Evolutionary conservation across 306 rosid genomes (phyloP).

Genomic region (Gastrolobium bilobum): DNA sequence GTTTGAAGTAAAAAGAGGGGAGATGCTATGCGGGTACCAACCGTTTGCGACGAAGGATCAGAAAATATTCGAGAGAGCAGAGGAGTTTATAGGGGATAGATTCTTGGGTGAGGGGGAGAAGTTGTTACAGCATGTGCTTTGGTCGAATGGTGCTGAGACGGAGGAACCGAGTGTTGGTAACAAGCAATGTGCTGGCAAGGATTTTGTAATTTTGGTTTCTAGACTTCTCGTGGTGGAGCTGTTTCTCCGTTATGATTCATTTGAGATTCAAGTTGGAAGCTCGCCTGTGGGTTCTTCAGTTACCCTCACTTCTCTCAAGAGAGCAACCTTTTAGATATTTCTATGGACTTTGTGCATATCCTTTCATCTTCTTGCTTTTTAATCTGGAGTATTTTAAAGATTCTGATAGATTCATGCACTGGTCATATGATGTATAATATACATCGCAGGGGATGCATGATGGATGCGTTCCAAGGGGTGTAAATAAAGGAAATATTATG

Average conservation of each 20-base stretch:
- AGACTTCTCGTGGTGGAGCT: conserved; percentile 79
- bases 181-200: conserved; percentile 94
- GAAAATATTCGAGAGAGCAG: conserved; percentile 67
- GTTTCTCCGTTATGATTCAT: conserved; percentile 81
- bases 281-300: conserved; percentile 70
- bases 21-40: conserved; percentile 83
- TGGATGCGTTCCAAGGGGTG: too few relatives aligned
- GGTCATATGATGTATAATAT: too few relatives aligned
- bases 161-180: conserved; percentile 63
- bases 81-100: conserved; percentile 78
- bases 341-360: background rate
- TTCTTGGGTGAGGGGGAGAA: conserved; percentile 88
- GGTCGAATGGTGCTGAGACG: conserved; percentile 93
- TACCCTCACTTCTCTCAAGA: conserved; percentile 75
- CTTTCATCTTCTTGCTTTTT: background rate
- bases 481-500: too few relatives aligned
- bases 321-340: conserved; percentile 57
- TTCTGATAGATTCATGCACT: too few relatives aligned
- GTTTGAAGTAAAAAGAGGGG: conserved; percentile 79
- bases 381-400: too few relatives aligned
- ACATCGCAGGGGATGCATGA: too few relatives aligned
- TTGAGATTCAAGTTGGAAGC: conserved; percentile 59
- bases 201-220: conserved; percentile 64
- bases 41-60: conserved; percentile 93
- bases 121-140: conserved; percentile 76